Conservation (phyloP, 257 asterid species). For the Haberlea rhodopensis region DNA sequence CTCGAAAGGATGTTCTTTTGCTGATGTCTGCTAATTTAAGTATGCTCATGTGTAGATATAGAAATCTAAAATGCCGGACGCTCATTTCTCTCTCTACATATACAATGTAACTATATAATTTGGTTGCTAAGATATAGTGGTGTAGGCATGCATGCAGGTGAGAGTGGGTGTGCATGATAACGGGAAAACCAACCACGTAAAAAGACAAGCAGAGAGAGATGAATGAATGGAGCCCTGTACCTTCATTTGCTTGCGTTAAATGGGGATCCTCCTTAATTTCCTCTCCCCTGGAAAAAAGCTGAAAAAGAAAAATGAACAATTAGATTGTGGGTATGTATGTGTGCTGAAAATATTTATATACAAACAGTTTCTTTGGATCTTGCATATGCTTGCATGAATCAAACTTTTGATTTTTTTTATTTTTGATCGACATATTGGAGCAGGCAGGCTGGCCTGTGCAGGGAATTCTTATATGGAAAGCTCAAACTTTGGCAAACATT, state of each 20-base stretch:
- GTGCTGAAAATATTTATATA: background rate
- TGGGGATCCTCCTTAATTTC: background rate
- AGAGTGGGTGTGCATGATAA: background rate
- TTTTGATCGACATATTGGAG: background rate
- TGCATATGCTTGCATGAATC: background rate
- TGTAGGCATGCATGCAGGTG: background rate
- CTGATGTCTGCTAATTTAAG: too few relatives aligned
- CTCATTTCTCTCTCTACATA: too few relatives aligned
- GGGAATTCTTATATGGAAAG: conserved; percentile 30
- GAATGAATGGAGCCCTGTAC: background rate
- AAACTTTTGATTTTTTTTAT: background rate
- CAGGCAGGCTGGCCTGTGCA: conserved; percentile 23
- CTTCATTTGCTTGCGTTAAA: background rate
- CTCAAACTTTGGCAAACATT: conserved; percentile 29
- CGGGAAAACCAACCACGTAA: background rate
- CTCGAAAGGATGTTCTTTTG: too few relatives aligned
- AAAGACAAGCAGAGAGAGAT: background rate
- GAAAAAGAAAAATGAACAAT: conserved; percentile 3
- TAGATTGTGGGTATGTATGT: background rate
- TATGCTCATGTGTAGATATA: too few relatives aligned
- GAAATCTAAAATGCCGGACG: too few relatives aligned
- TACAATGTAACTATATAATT: background rate
- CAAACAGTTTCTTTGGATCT: background rate
- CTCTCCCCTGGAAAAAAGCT: background rate
- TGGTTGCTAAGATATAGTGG: background rate